Conservation (phyloP, 345 rosid genomes). For the Gossypium longicalyx region DNA sequence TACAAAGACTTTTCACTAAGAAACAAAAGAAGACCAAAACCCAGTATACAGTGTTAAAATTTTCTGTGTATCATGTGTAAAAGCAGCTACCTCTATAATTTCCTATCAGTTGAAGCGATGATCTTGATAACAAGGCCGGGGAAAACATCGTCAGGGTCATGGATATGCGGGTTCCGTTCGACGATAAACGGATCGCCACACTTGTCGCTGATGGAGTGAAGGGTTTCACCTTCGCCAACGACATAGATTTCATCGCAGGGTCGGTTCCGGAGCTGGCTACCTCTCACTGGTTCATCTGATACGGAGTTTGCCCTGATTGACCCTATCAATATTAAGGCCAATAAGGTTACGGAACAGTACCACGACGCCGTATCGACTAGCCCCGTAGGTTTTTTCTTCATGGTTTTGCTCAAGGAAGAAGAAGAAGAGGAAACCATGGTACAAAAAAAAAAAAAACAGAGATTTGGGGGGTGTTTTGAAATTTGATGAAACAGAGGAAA, state of each 20-base stretch:
- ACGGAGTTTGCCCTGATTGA: constrained; percentile 41
- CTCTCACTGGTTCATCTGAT: constrained; percentile 34
- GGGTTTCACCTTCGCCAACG: constrained; percentile 72
- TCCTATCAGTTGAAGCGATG: constrained; percentile 35
- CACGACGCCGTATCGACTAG: constrained; percentile 52
- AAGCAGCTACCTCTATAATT: background rate
- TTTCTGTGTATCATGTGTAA: background rate
- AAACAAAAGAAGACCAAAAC: background rate
- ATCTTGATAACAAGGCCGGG: constrained; percentile 81
- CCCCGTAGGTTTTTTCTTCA: constrained; percentile 21
- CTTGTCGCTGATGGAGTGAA: constrained; percentile 69
- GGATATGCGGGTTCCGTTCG: constrained; percentile 75
- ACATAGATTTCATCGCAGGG: constrained; percentile 71
- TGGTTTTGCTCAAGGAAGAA: constrained; percentile 11
- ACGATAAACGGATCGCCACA: constrained; percentile 75
- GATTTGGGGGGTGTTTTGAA: background rate
- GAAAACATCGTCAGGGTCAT: constrained; percentile 76
- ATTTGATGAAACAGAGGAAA: constrained; percentile 1
- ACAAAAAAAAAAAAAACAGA: background rate
- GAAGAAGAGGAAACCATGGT: constrained; percentile 20
- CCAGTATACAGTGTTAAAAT: background rate
- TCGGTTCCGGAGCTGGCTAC: constrained; percentile 36
- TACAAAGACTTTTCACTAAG: background rate
- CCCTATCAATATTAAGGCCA: constrained; percentile 48
- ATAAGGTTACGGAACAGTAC: constrained; percentile 52